Evolutionary conservation across 768 basidiomycete species (phyloP).

Genomic region (Lactarius sanguifluus): DNA sequence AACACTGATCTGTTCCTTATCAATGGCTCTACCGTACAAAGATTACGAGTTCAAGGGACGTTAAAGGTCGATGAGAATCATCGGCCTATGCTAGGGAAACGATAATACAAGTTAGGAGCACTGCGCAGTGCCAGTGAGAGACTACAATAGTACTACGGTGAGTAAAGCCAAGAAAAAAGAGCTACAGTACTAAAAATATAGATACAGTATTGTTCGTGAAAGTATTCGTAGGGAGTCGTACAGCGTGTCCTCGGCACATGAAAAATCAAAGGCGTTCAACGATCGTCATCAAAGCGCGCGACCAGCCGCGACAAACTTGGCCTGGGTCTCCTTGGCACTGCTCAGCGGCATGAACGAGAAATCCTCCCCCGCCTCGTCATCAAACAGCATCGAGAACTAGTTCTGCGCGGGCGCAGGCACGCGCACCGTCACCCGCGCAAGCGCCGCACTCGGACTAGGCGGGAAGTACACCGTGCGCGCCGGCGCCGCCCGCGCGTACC

Average conservation of each 20-base stretch:
- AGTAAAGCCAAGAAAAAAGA: not conserved
- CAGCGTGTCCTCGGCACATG: not conserved
- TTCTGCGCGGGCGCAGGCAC: slow-evolving; percentile 45
- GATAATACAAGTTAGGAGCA: not conserved
- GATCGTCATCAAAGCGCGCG: slow-evolving; percentile 19
- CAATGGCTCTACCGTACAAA: not conserved
- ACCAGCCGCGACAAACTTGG: slow-evolving; percentile 6
- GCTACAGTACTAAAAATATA: not conserved
- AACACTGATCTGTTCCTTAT: not conserved
- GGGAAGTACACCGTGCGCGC: slow-evolving; percentile 25
- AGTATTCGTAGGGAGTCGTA: not conserved
- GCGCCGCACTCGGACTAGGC: slow-evolving; percentile 44
- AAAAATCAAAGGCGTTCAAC: not conserved
- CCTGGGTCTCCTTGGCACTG: not conserved
- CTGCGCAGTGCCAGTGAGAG: not conserved
- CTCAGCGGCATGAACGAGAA: slow-evolving; percentile 17
- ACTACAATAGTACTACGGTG: not conserved
- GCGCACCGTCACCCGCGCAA: slow-evolving; percentile 34
- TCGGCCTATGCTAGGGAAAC: not conserved
- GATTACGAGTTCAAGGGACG: not conserved
- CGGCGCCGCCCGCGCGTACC: not conserved
- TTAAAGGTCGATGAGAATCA: not conserved
- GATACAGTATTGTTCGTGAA: slow-evolving; percentile 6
- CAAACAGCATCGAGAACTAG: slow-evolving; percentile 79
- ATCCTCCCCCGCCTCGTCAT: slow-evolving; percentile 50